phyloP scores from a whole-genome alignment of 306 rosid genomes.

The Sechiopsis laciniata region DNA sequence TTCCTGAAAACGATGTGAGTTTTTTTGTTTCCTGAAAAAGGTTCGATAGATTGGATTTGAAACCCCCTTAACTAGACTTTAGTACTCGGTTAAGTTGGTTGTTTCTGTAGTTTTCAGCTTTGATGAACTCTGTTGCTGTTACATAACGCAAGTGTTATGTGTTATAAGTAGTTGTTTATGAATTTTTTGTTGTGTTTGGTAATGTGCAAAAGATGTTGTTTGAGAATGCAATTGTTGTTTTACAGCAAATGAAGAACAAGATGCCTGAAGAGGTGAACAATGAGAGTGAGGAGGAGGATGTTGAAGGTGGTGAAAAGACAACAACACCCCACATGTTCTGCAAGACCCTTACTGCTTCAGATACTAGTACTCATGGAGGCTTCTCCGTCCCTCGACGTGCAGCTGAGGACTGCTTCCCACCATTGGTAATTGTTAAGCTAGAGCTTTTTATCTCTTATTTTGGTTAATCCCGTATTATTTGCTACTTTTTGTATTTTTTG shows the following conservation, averaged over 20 bases:
- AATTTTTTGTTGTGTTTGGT: neutral
- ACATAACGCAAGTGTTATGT: neutral
- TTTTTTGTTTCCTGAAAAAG: neutral
- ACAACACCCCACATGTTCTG: conserved; percentile 98
- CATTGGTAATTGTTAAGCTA: conserved; percentile 50
- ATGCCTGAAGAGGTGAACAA: conserved; percentile 43
- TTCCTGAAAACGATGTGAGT: conserved; percentile 90
- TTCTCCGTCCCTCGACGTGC: conserved; percentile 99
- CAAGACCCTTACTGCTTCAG: conserved; percentile 99
- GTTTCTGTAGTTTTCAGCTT: neutral
- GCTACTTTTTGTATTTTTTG: neutral
- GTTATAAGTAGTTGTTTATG: neutral
- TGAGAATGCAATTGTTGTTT: conserved; percentile 14
- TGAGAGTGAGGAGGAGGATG: conserved; percentile 61
- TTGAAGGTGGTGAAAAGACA: conserved; percentile 56
- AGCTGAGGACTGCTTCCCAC: conserved; percentile 98
- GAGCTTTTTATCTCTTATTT: too few species aligned
- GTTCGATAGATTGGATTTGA: neutral
- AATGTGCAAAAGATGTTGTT: neutral
- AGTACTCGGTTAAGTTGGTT: neutral
- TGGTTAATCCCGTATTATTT: neutral
- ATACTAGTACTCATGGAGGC: conserved; percentile 98
- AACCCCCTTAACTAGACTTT: neutral
- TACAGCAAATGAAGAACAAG: conserved; percentile 52
- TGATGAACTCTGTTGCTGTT: neutral